A percentile compares a stretch with the other conserved stretches of the same genome.
These are phyloP conservation scores for Cytospora piceicola DNA, from an alignment of 2,329 filamentous ascomycete genomes.

Conservation along the genomic window DNA sequence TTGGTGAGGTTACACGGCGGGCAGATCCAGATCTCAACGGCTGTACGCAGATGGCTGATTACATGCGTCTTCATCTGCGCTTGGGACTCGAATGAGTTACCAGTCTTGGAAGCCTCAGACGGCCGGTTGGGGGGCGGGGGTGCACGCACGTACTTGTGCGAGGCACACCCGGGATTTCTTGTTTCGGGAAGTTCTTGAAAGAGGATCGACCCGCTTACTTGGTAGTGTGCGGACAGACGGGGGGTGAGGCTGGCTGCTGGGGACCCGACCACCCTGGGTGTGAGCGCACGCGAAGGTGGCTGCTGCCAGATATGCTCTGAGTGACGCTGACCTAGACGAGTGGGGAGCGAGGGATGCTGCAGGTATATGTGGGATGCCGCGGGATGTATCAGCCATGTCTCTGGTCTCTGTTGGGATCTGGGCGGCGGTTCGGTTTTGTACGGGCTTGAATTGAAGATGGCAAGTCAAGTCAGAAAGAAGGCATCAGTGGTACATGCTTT, in stretches of 20 bases:
- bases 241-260: background rate
- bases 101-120: slow-evolving; percentile 2
- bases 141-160: background rate
- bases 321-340: slow-evolving; percentile 1
- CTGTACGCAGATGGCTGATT: background rate
- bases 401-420: background rate
- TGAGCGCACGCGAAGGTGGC: background rate
- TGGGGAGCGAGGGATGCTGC: background rate
- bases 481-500: background rate
- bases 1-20: background rate
- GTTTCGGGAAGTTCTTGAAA: background rate
- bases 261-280: background rate
- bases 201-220: background rate
- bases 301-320: background rate
- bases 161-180: background rate
- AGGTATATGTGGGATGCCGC: slow-evolving; percentile 20
- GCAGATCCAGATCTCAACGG: slow-evolving; percentile 7
- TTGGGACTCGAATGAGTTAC: background rate
- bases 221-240: background rate
- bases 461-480: too few species aligned
- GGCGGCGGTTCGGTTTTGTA: background rate
- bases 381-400: slow-evolving; percentile 26
- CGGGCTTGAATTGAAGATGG: background rate
- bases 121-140: background rate
- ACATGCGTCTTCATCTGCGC: background rate